Evolutionary conservation across 2,329 filamentous ascomycete species (phyloP), one percentile per base, ranked within the genome.

Genomic region (Aureobasidium mangrovei): DNA sequence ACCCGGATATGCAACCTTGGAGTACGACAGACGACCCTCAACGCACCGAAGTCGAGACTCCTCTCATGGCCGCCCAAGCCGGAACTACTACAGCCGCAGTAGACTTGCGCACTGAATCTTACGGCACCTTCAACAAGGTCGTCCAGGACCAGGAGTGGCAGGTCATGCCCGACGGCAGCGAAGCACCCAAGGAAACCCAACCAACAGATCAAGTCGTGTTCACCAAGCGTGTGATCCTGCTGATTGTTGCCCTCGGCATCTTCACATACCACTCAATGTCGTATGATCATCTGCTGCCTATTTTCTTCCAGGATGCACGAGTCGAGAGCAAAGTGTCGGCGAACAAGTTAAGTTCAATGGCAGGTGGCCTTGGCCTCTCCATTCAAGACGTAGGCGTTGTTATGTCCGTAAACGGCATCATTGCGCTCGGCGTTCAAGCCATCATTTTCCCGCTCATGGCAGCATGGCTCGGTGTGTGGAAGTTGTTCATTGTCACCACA

Each of bases 231-330:
- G 83, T 95, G 57, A 74, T 87, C 60, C 83, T 86, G 69, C 80
- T 95, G 52, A 82, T 93, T 38, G 64, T 89, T n/a, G 85, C 91
- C 1, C 73, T 96, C 45, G 88, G 86, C 42, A 88, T 96, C 59
- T 95, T 95, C 72, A 93, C 89, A 4, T 95, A 95, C 67, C 91
- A 96, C 70, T 89, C 86, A 36, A 96, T 96, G 90, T 90, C 86
- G 0, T 96, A 88, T 70, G 91, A 96, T 65, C 88, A 95, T 66
- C 78, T 96, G 0, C 77, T 95, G 53, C 91, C 91, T 6, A 95
- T 96, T 57, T 96, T 95, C 71, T 82, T 95, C 49, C 90, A 96
- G 67, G 90, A 95, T 62, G 77, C 83, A 39, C 78, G 80, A 31
- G 72, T 70, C 58, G 66, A 70, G 28, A 65, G 73, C 43, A 68